Percentiles rank a stretch among this genome's conserved stretches.
Evolutionary conservation across 2,329 filamentous ascomycete genomes (phyloP).

Genomic region (Epichloe uncinata): DNA sequence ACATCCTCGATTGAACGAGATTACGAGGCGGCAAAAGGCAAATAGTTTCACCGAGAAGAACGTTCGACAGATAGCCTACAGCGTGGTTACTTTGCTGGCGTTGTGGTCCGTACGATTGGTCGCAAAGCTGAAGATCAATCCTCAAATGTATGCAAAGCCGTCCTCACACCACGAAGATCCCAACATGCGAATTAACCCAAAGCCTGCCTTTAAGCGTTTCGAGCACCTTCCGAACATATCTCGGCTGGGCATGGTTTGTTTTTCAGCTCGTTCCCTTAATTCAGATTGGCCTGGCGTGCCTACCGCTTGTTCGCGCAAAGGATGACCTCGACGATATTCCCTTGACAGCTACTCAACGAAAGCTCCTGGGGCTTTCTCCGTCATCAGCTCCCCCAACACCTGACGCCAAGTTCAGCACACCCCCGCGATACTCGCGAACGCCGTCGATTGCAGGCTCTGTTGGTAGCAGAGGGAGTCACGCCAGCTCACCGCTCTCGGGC

Average conservation of each 20-base stretch:
- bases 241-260: constrained; percentile 31
- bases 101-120: constrained; percentile 24
- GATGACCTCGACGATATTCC: constrained; percentile 83
- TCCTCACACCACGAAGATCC: not conserved
- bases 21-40: constrained; percentile 65
- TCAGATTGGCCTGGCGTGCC: constrained; percentile 58
- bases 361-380: constrained; percentile 68
- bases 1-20: constrained; percentile 80
- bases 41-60: constrained; percentile 70
- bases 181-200: not conserved
- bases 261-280: constrained; percentile 46
- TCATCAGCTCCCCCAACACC: constrained; percentile 52
- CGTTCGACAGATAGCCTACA: constrained; percentile 55
- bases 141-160: constrained; percentile 21
- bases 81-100: constrained; percentile 35
- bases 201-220: constrained; percentile 16
- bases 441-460: constrained; percentile 51
- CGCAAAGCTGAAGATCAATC: constrained; percentile 22
- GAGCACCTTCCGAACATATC: constrained; percentile 20
- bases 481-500: constrained; percentile 44
- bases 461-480: constrained; percentile 43
- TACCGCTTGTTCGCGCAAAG: constrained; percentile 56
- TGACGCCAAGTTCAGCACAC: constrained; percentile 61
- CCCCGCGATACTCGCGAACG: constrained; percentile 78
- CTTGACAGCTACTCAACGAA: constrained; percentile 62